Percentiles rank a stretch among this genome's conserved stretches.
phyloP scores from a whole-genome alignment of 345 rosid species.

The Gynandropsis gynandra region DNA sequence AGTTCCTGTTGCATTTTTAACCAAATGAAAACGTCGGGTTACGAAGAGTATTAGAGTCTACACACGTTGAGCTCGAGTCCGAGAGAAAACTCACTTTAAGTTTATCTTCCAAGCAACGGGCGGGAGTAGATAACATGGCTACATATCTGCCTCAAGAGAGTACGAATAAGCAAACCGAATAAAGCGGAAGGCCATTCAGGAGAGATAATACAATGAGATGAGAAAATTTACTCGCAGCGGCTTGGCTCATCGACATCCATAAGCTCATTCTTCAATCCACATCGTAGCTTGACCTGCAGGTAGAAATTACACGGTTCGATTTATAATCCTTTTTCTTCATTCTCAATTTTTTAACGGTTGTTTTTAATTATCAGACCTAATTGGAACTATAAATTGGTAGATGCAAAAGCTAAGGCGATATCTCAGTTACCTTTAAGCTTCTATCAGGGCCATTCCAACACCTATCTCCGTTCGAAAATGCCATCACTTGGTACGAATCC shows the following conservation, averaged over 20 bases:
- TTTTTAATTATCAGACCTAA: background rate
- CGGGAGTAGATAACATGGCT: conserved; percentile 65
- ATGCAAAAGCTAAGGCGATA: background rate
- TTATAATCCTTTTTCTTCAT: background rate
- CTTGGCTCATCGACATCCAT: conserved; percentile 90
- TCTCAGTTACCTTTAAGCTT: conserved; percentile 60
- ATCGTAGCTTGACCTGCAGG: conserved; percentile 70
- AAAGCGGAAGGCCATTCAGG: background rate
- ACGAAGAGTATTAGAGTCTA: background rate
- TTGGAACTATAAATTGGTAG: background rate
- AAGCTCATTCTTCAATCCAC: conserved; percentile 78
- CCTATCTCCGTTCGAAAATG: conserved; percentile 68
- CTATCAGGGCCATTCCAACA: conserved; percentile 99
- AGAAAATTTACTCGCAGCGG: conserved; percentile 86
- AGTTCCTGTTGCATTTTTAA: conserved; percentile 46
- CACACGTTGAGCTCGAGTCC: background rate
- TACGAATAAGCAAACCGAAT: background rate
- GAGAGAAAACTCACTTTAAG: conserved; percentile 56
- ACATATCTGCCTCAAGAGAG: conserved; percentile 49
- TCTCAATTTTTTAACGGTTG: background rate
- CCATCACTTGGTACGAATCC: conserved; percentile 51
- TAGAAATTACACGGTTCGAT: conserved; percentile 1
- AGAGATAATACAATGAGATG: background rate
- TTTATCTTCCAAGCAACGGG: conserved; percentile 63
- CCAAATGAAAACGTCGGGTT: conserved; percentile 10